These are phyloP conservation scores for Drechslera avenae DNA, from an alignment of 2,329 filamentous ascomycete genomes.

Conservation along the genomic window DNA sequence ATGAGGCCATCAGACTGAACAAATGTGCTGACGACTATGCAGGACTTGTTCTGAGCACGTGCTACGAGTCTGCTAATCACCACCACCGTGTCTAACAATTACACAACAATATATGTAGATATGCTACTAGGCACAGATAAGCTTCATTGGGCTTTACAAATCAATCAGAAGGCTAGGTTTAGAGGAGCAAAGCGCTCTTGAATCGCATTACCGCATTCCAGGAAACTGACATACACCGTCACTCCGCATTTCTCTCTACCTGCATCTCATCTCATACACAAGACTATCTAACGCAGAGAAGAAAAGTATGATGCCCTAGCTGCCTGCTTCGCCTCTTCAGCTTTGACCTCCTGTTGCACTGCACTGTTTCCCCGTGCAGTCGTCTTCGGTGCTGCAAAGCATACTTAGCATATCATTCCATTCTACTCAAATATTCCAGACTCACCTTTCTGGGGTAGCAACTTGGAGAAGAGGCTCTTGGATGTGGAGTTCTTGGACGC, in stretches of 20 bases:
- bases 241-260: background rate
- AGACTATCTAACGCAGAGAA: background rate
- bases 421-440: background rate
- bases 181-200: too few species aligned
- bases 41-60: conserved; percentile 21
- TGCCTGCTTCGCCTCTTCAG: conserved; percentile 14
- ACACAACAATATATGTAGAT: too few species aligned
- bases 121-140: too few species aligned
- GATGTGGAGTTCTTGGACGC: conserved; percentile 18
- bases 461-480: conserved; percentile 20
- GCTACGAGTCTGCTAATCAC: background rate
- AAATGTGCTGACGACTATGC: background rate
- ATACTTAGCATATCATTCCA: background rate
- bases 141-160: too few species aligned
- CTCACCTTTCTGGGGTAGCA: conserved; percentile 22
- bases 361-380: background rate
- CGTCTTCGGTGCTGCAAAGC: background rate
- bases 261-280: too few species aligned
- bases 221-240: background rate
- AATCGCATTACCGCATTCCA: background rate
- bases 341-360: background rate
- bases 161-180: too few species aligned
- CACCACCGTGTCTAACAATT: background rate
- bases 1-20: too few species aligned
- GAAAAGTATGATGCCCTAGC: conserved; percentile 17